Evolutionary conservation across 768 basidiomycete species (phyloP), one percentile per base, ranked within the genome.

Genomic region (Amanita pallidorosea): DNA sequence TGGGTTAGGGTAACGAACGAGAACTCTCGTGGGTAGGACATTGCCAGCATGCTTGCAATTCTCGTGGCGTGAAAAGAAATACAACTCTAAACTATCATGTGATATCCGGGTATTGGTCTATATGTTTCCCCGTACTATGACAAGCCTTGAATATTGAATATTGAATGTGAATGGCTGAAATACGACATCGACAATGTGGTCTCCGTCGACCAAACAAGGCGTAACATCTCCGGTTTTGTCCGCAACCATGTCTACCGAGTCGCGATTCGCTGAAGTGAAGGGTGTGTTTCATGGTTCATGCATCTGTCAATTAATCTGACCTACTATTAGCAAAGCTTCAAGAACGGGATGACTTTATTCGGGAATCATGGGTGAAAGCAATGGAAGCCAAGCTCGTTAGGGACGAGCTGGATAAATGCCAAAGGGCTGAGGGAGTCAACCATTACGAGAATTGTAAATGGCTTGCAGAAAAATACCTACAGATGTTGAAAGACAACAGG

Each of bases 341-440:
- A 58, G 76, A 75, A 57, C 84, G 88, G 36, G 91, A 95, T 54
- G 69, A 79, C 42, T 71, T 78, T 66, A 72, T 97, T 61, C 81
- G 88, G 47, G 93, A 97, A 70, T 88, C 88, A 46, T 98, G 94
- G 94, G 78, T 96, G 29, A 85, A 83, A 58, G 84, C 88, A 18
- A 95, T 97, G 92, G 93, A 96, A 66, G 80, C 82, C 29, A 81
- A 88, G 44, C 73, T 98, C 53, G 90, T 96, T 43, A 81, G 82
- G 54, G 85, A 89, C 52, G 88, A 94, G 65, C 79, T 98, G 49
- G 75, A 80, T 52, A 92, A 89, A 67, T 98, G 94, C 70, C 89
- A 93, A 61, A 76, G 79, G 58, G 75, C 77, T 6, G 94, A 98
- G 70, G 92, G 94, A 29, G 88, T 93, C 35, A 96, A 97, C 67